Evolutionary conservation across 2,329 filamentous ascomycete genomes (phyloP).

Genomic region (Orbilia javanica): DNA sequence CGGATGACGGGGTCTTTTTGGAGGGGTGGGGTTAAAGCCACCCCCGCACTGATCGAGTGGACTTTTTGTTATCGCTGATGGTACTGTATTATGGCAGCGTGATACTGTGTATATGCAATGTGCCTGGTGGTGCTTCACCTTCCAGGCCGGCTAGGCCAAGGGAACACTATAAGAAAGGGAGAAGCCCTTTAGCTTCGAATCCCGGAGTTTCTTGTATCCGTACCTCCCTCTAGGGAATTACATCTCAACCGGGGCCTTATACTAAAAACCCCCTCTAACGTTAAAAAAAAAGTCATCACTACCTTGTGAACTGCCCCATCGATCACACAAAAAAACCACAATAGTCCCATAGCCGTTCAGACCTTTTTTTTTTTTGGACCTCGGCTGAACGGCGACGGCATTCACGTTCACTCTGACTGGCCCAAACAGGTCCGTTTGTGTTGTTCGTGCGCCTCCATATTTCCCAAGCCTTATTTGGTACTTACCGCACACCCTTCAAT

Average conservation of each 20-base stretch:
- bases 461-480: conserved; percentile 16
- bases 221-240: background rate
- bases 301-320: background rate
- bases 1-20: background rate
- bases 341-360: background rate
- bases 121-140: background rate
- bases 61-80: background rate
- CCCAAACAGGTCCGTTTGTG: conserved; percentile 25
- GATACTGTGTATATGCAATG: background rate
- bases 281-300: too few relatives aligned
- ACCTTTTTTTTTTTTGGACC: conserved; percentile 25
- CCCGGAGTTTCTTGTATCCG: background rate
- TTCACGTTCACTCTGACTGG: conserved; percentile 46
- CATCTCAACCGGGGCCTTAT: background rate
- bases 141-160: too few relatives aligned
- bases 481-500: background rate
- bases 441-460: conserved; percentile 50
- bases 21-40: background rate
- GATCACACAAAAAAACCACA: too few relatives aligned
- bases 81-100: background rate
- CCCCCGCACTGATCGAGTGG: background rate
- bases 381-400: conserved; percentile 42
- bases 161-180: background rate
- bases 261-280: background rate
- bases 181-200: background rate